These are phyloP conservation scores for Cryptosporidium sp. DNA, from an alignment of 169 alveolate genomes.

Conservation along the genomic window DNA sequence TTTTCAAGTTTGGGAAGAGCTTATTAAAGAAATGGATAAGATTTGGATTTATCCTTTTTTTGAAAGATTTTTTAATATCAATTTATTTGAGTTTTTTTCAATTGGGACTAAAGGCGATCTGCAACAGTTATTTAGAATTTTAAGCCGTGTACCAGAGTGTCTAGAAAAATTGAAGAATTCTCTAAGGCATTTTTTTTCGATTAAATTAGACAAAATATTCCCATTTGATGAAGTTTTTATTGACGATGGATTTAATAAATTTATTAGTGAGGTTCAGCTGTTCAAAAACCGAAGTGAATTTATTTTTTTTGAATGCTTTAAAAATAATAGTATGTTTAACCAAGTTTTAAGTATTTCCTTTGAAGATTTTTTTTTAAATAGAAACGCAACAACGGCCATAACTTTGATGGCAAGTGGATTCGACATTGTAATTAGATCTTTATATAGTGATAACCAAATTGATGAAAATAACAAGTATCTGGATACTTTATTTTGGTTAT, in stretches of 20 bases:
- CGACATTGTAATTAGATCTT: slow-evolving; percentile 18
- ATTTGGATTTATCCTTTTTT: slow-evolving; percentile 65
- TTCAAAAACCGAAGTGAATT: slow-evolving; percentile 41
- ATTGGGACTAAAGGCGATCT: slow-evolving; percentile 16
- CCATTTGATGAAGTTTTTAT: slow-evolving; percentile 11
- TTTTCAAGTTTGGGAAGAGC: slow-evolving; percentile 52
- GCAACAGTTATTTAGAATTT: slow-evolving; percentile 36
- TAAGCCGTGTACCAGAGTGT: slow-evolving; percentile 63
- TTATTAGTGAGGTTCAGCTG: neutral
- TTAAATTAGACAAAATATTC: slow-evolving; percentile 11
- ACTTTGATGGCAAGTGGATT: slow-evolving; percentile 60
- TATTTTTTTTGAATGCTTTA: slow-evolving; percentile 43
- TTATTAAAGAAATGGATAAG: slow-evolving; percentile 30
- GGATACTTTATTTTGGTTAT: slow-evolving; percentile 28
- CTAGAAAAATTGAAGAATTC: slow-evolving; percentile 15
- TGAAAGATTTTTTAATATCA: neutral
- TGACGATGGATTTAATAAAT: neutral
- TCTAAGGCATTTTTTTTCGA: slow-evolving; percentile 5
- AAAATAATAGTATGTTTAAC: neutral
- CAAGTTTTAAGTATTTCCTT: slow-evolving; percentile 33
- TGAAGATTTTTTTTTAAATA: slow-evolving; percentile 41
- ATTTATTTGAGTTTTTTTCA: slow-evolving; percentile 10
- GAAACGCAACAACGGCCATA: neutral
- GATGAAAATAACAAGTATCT: neutral
- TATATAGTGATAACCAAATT: neutral